phyloP scores from a whole-genome alignment of 495 filamentous ascomycete species.

The Tricharina praecox region DNA sequence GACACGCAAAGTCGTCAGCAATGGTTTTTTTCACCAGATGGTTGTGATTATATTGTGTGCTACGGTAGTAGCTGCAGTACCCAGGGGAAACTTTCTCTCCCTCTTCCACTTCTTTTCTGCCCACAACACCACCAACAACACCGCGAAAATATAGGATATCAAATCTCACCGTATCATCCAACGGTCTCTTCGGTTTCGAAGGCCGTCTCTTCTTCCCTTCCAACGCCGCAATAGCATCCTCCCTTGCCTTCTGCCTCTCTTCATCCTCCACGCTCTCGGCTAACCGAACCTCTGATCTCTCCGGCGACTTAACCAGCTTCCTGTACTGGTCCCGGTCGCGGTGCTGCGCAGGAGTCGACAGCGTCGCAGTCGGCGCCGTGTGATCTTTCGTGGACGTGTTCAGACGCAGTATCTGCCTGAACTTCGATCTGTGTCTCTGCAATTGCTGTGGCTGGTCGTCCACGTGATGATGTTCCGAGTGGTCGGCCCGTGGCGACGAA shows the following conservation, averaged over 20 bases:
- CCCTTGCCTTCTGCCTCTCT: not conserved
- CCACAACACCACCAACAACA: too few species aligned
- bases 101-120: too few species aligned
- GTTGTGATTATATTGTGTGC: not conserved
- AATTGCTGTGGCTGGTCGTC: not conserved
- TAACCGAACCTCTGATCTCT: slow-evolving; percentile 2
- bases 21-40: not conserved
- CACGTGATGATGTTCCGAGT: not conserved
- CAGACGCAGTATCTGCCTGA: slow-evolving; percentile 21
- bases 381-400: slow-evolving; percentile 15
- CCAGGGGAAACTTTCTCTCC: too few species aligned
- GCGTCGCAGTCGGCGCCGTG: slow-evolving; percentile 5
- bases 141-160: not conserved
- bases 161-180: slow-evolving; percentile 4
- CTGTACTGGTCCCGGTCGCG: slow-evolving; percentile 4
- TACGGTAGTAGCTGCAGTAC: not conserved
- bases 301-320: slow-evolving; percentile 4
- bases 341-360: slow-evolving; percentile 4
- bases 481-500: too few species aligned
- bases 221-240: slow-evolving; percentile 1
- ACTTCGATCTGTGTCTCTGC: slow-evolving; percentile 15
- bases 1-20: not conserved
- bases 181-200: not conserved
- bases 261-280: not conserved
- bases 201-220: slow-evolving; percentile 6